phyloP scores from a whole-genome alignment of 371 early-diverging fungal genomes.

The Blakeslea trispora region DNA sequence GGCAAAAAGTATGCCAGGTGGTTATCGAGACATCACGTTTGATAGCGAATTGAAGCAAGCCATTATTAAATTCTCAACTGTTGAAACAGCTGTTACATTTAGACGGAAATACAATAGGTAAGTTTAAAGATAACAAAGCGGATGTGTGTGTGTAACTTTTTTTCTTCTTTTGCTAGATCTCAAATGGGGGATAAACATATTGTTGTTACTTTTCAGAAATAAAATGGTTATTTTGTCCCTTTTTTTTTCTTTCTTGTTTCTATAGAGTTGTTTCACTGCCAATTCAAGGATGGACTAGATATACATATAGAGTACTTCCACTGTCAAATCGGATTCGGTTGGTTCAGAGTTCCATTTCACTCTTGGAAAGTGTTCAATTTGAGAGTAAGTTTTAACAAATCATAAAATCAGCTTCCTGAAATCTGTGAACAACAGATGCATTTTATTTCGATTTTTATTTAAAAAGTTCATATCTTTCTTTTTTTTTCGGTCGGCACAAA shows the following conservation, averaged over 20 bases:
- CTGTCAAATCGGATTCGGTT: too few relatives aligned
- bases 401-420: too few relatives aligned
- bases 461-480: too few relatives aligned
- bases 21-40: slow-evolving; percentile 4
- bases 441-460: too few relatives aligned
- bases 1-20: neutral
- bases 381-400: too few relatives aligned
- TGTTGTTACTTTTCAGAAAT: slow-evolving; percentile 15
- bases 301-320: too few relatives aligned
- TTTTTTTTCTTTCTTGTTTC: slow-evolving; percentile 1
- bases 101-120: slow-evolving; percentile 20
- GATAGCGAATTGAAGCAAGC: neutral
- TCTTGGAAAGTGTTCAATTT: too few relatives aligned
- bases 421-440: too few relatives aligned
- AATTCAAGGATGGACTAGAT: too few relatives aligned
- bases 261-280: too few relatives aligned
- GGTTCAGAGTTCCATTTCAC: too few relatives aligned
- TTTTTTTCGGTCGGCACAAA: slow-evolving; percentile 5
- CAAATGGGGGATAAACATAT: slow-evolving; percentile 16
- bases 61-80: slow-evolving; percentile 5
- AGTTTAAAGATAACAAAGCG: neutral
- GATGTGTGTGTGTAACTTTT: neutral
- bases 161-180: neutral
- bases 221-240: too few relatives aligned
- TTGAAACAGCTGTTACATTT: slow-evolving; percentile 19